Evolutionary conservation across 371 early-diverging fungal species (phyloP), one percentile per base, ranked within the genome.

Genomic region (Amoeboaphelidium protococcarum): DNA sequence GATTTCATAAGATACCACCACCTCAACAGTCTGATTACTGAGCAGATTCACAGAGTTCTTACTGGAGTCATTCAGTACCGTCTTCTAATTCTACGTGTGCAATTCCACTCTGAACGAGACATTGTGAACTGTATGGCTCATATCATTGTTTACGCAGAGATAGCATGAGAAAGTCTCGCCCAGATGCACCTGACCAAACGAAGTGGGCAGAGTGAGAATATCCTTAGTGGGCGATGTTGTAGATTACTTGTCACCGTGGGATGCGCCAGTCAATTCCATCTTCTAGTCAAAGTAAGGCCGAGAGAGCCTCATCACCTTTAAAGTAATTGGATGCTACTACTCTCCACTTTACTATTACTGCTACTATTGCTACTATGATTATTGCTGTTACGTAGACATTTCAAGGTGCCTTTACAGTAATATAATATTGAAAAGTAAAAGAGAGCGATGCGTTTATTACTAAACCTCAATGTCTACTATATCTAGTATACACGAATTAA

Each of bases 221-320:
- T 80, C 78, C n/a, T 67, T 67, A 23, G 54, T 57, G 23, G 53
- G 47, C 26, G 50, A 55, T 40, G 26, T 13, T 40, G 25, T 2
- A 41, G 46, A 25, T 24, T 25, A 46, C 51, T 48, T 45, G 50
- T 55, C 37, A 52, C 31, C 27, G 42, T 45, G 4, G n/a, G n/a
- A n/a, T n/a, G n/a, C n/a, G n/a, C n/a, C 52, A 56, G 25, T 24
- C 57, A 26, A 50, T 64, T n/a, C n/a, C n/a, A n/a, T n/a, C n/a
- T n/a, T n/a, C n/a, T n/a, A 62, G 23, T 70, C 67, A 45, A 85
- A 66, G 3, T 72, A 59, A 13, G 90, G 88, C 46, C 74, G 71
- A 47, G 86, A 77, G 47, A 88, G 69, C 6, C 91, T 75, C 80
- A 90, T 82, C 26, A 89, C 89, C 56, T 84, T 86, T 37, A 89